Conservation (phyloP, 148 eudicot species). For the Bassia scoparia region DNA sequence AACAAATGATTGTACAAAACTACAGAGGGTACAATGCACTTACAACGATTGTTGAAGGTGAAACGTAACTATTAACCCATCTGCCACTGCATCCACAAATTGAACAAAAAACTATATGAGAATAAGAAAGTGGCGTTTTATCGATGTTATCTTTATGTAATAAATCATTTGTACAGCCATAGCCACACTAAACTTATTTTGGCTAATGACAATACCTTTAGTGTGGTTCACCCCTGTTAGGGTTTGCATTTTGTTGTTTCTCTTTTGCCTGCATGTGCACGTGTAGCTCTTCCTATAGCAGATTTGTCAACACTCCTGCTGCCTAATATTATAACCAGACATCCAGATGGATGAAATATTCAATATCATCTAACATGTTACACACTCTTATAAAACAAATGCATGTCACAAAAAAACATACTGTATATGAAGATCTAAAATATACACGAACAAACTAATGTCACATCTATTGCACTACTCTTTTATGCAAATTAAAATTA, state of each 20-base stretch:
- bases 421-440: too few relatives aligned
- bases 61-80: conserved; percentile 48
- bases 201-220: conserved; percentile 61
- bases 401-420: neutral
- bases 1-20: neutral
- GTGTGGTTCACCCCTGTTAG: conserved; percentile 72
- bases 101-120: conserved; percentile 2
- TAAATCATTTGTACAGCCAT: neutral
- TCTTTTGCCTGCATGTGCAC: conserved; percentile 80
- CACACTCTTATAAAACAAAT: neutral
- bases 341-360: conserved; percentile 6
- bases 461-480: too few relatives aligned
- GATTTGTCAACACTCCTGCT: conserved; percentile 74
- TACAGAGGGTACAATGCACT: conserved; percentile 5
- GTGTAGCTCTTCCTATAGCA: conserved; percentile 83
- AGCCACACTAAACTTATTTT: too few relatives aligned
- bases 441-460: too few relatives aligned
- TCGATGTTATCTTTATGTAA: too few relatives aligned
- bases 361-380: neutral
- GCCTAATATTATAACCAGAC: too few relatives aligned
- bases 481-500: too few relatives aligned
- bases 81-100: conserved; percentile 64
- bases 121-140: too few relatives aligned
- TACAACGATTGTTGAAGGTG: conserved; percentile 20
- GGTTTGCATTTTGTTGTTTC: conserved; percentile 58